Evolutionary conservation across 1,284 basidiomycete species (phyloP).

Genomic region (Coniferiporia sulphurascens): DNA sequence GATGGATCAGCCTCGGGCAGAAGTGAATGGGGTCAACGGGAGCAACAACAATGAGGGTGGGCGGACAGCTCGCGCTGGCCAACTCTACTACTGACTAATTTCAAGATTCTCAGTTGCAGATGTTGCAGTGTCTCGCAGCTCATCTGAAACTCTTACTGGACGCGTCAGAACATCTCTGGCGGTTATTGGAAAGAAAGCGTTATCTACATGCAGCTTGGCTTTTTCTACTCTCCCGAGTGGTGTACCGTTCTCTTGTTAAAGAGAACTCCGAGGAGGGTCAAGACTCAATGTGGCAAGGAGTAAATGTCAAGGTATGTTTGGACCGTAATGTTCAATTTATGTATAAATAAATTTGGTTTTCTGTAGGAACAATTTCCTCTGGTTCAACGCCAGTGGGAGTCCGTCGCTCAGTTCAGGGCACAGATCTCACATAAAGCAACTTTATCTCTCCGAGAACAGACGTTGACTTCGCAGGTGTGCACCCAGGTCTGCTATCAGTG

Average conservation of each 20-base stretch:
- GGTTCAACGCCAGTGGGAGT: conserved; percentile 87
- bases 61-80: not conserved
- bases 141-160: conserved; percentile 86
- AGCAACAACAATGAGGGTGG: conserved; percentile 4
- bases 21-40: conserved; percentile 35
- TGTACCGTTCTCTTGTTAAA: conserved; percentile 60
- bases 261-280: conserved; percentile 57
- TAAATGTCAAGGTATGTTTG: conserved; percentile 51
- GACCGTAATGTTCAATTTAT: not conserved
- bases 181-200: conserved; percentile 71
- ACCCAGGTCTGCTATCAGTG: conserved; percentile 7
- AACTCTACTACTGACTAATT: conserved; percentile 10
- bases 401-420: conserved; percentile 73
- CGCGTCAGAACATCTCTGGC: conserved; percentile 85
- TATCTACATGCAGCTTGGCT: conserved; percentile 83
- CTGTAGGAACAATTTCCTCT: conserved; percentile 73
- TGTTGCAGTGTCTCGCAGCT: conserved; percentile 73
- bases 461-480: conserved; percentile 44
- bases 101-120: conserved; percentile 63
- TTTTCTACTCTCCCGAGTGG: conserved; percentile 80
- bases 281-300: conserved; percentile 55
- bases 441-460: conserved; percentile 59
- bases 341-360: conserved; percentile 1
- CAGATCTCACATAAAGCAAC: conserved; percentile 84
- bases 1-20: conserved; percentile 36